Base-by-base conservation (phyloP, 75 land plant species). In the Sequoiadendron giganteum region DNA sequence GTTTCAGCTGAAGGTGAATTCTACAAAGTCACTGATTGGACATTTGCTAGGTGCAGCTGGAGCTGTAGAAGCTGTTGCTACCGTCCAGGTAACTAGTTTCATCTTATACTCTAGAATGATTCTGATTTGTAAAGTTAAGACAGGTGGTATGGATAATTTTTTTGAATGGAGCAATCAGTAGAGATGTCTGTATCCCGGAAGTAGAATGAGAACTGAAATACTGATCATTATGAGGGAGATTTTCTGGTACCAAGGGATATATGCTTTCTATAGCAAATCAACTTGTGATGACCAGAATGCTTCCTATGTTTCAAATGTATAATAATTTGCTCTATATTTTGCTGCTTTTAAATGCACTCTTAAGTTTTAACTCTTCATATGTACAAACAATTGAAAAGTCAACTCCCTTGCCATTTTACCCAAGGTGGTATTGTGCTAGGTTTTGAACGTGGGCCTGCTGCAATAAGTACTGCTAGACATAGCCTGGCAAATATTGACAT, bases 11-110 rank as follows among this genome's bases (percentile, higher is more conserved):
- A 85, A 88, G 86, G 86, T 92, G 48, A 92, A 92, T 56, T 92
- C 93, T 47, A 92, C 93, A 65, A 92, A 92, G 82, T 92, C 93
- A 38, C 89, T 92, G 93, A 87, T 92, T 89, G 93, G 93, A 38
- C 93, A 92, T 85, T 85, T 92, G 84, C 87, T 92, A 40, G 93
- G 93, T 52, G 93, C 93, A 40, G 78, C 93, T 76, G 93, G 93
- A 78, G 93, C 90, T 4, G 92, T 92, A 81, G 93, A 92, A 84
- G 93, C 93, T 61, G 92, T 92, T 87, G 93, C 93, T 49, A 92
- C 93, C 54, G 43, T 92, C 19, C 93, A 92, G 93, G 93, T 92
- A 80, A 43, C n/a, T 81, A 45, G 47, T 40, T 80, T 25, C 52
- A 82, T 82, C 38, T 82, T 47, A 82, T 82, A 42, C 14, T 47